phyloP scores from a whole-genome alignment of 225 moss, liverwort and hornwort species.

The Physcomitrium patens region DNA sequence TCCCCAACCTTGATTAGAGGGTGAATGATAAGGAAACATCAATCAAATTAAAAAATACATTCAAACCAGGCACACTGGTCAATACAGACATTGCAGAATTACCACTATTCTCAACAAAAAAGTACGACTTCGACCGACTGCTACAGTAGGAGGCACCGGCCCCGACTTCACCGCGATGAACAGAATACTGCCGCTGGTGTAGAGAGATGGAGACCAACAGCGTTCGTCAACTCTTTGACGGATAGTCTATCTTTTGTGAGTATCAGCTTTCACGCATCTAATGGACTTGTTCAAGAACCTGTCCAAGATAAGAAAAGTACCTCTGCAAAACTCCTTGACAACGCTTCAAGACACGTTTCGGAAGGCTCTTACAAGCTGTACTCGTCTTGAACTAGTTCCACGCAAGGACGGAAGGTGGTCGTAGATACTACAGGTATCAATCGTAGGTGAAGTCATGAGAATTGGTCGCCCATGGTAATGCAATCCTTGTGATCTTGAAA shows the following conservation, averaged over 20 bases:
- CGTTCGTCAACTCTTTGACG: background rate
- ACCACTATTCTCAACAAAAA: background rate
- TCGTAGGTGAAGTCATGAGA: no score
- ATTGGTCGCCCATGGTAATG: background rate
- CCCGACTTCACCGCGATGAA: constrained; percentile 7
- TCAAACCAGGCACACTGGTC: background rate
- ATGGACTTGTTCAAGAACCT: background rate
- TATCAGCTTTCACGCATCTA: background rate
- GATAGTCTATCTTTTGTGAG: background rate
- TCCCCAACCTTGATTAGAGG: background rate
- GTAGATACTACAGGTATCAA: background rate
- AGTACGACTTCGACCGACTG: background rate
- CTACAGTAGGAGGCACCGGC: constrained; percentile 22
- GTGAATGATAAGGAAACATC: background rate
- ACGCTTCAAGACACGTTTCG: no score
- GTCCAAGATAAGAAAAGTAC: background rate
- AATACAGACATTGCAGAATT: background rate
- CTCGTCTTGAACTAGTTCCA: no score
- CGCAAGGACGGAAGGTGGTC: background rate
- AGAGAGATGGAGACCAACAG: background rate
- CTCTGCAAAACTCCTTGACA: background rate
- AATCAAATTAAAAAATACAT: background rate
- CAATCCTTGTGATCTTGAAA: constrained; percentile 29
- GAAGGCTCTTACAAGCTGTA: background rate
- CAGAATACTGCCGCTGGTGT: background rate